Base-by-base conservation (phyloP, 2,329 filamentous ascomycete genomes). In the Fusarium heterosporum region DNA sequence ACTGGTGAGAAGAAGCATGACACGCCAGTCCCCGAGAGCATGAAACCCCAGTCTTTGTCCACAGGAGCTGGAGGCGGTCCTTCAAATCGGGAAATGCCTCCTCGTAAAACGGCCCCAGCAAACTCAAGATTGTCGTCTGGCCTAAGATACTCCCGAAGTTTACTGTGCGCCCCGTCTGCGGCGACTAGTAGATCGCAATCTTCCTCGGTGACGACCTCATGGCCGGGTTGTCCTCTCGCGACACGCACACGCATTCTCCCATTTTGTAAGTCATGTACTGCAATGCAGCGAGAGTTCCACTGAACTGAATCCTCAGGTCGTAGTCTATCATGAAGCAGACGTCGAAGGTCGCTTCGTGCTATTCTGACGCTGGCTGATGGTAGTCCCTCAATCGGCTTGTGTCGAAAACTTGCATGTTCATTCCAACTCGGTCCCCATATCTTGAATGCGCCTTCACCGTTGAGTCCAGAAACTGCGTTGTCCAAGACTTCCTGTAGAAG, bases 1-100 rank as follows among this genome's bases (percentile, higher is more conserved):
- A 82, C 74, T 0, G 82, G 80, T 1, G 81, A 81, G 39, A 80
- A 74, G 69, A 84, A 84, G 49, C 81, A 79, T 3, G 77, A 77
- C 0, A 77, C 70, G 0, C 82, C 83, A 3, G 69, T 74, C 3
- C 76, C 77, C 6, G 78, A 78, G 4, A 82, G 51, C 40, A 80
- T 72, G 22, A 79, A 72, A 0, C 81, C 81, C 80, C 81, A 83
- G 55, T 81, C 76, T 14, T 72, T 66, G 46, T 75, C 70, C 0
- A 79, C 58, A 1, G 77, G 76, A 13, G 66, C 25, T 0, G 81
- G 80, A 2, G 79, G 64, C 4, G 68, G 57, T 0, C 69, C 65
- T 3, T 76, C 64, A 42, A 83, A 82, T 17, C 63, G 72, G 2
- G 81, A 74, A 8, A 75, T 74, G 1, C 80, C 82, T 2, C 73